Evolutionary conservation across 2,329 filamentous ascomycete species (phyloP), one percentile per base, ranked within the genome.

Genomic region (Setomelanomma holmii): DNA sequence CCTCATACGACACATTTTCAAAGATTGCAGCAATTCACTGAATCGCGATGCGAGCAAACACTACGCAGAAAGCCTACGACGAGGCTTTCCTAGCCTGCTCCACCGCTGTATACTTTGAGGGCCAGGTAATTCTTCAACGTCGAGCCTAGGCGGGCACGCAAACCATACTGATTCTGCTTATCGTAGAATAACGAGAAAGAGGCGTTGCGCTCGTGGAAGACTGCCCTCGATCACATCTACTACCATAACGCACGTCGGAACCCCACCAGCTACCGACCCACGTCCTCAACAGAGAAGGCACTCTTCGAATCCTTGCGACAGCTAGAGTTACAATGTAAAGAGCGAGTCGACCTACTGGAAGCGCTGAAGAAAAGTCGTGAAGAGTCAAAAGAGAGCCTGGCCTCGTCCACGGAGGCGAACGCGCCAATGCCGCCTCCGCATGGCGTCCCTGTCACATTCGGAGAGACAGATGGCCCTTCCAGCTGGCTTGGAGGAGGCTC

Each of bases 21-120:
- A 41, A 30, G 40, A 45, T 51, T 49, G 24, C 53, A 17, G 21
- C 27, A 38, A 40, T 43, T 34, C 53, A 50, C 45, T 52, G 47
- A 34, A 53, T 40, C 35, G 57, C 51, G 30, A 83, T 83, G 78
- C 80, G 81, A 70, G 79, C 79, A 74, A 86, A 86, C 71, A 86
- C 87, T 57, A 86, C 97, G 75, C 93, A 98, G 79, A 97, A 96
- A 84, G 96, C 92, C 49, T 98, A 98, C 78, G 93, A 98, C 79
- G 92, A 98, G 76, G 93, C 90, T 76, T 97, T 96, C 78, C 79
- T 97, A 66, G 92, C 89, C 71, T 97, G 93, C 77, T 97, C 93
- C 12, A 98, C 93, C 1, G 93, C 93, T 34, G 90, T 96, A 46
- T 97, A 96, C 78, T 97, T 96, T 75, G 95, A 99, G 79, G 86